phyloP scores from a whole-genome alignment of 768 basidiomycete genomes.

The Phanerodontia chrysosporium region DNA sequence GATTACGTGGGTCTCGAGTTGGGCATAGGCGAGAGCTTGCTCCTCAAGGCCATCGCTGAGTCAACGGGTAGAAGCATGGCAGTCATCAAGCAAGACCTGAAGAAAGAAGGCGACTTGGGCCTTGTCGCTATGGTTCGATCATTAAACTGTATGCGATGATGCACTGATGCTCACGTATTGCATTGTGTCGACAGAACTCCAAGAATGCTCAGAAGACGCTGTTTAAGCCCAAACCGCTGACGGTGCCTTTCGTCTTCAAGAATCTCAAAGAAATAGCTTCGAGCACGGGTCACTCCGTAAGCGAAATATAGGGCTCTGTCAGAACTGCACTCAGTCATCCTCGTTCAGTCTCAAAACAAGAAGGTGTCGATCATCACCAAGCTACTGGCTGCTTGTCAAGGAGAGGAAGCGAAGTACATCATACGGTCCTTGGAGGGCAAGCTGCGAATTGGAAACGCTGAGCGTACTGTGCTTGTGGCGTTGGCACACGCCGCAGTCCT shows the following conservation, averaged over 20 bases:
- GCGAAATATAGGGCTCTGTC: too few relatives aligned
- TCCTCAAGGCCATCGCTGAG: constrained; percentile 93
- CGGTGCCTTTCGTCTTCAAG: constrained; percentile 85
- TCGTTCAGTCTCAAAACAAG: constrained; percentile 78
- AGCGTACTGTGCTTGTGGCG: constrained; percentile 92
- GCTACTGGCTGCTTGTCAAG: constrained; percentile 88
- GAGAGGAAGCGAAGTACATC: constrained; percentile 92
- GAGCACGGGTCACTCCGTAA: constrained; percentile 76
- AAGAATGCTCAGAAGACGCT: constrained; percentile 90
- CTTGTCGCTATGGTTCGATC: constrained; percentile 85
- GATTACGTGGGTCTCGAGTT: constrained; percentile 95
- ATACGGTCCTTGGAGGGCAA: constrained; percentile 95
- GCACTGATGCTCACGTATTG: too few relatives aligned
- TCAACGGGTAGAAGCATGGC: constrained; percentile 86
- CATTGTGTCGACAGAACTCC: constrained; percentile 58
- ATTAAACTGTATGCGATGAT: too few relatives aligned
- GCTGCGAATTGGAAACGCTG: constrained; percentile 93
- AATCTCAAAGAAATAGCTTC: constrained; percentile 87
- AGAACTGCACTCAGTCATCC: not conserved
- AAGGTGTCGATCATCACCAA: constrained; percentile 95
- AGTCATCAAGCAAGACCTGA: constrained; percentile 85
- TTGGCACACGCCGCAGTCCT: constrained; percentile 87
- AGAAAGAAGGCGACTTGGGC: constrained; percentile 93
- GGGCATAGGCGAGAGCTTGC: constrained; percentile 91
- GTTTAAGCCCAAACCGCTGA: constrained; percentile 91